These are phyloP conservation scores for Euphrasia confusa DNA, from an alignment of 257 asterid genomes.

Conservation along the genomic window DNA sequence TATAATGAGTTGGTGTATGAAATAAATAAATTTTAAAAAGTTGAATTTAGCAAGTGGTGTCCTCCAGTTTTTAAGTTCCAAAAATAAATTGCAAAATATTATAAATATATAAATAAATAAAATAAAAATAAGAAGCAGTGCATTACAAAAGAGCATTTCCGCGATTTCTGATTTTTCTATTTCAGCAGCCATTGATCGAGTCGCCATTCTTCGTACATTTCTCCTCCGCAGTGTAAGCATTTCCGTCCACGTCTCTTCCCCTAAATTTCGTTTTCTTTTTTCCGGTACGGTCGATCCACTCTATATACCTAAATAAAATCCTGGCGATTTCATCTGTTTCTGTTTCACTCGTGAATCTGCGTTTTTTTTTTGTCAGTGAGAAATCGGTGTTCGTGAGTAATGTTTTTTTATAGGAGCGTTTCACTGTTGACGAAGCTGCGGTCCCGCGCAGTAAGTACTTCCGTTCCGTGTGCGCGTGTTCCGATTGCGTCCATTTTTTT, in stretches of 20 bases:
- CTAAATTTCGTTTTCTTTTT: not conserved
- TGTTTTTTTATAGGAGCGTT: conserved; percentile 36
- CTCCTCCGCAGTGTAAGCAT: conserved; percentile 26
- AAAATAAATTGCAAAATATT: no score
- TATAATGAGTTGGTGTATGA: no score
- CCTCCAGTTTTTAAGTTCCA: no score
- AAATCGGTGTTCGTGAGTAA: conserved; percentile 18
- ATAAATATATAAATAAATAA: no score
- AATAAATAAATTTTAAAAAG: no score
- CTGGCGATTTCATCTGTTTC: not conserved
- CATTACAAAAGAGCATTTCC: no score
- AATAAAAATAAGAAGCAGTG: no score
- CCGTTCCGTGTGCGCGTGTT: not conserved
- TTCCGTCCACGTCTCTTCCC: conserved; percentile 17
- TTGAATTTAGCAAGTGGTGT: no score
- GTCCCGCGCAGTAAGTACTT: conserved; percentile 34
- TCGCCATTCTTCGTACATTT: not conserved
- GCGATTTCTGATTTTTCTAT: no score
- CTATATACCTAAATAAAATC: not conserved
- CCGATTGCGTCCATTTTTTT: not conserved
- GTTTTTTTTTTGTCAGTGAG: conserved; percentile 18
- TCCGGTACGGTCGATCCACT: conserved; percentile 21
- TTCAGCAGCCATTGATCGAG: no score
- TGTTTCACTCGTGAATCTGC: not conserved
- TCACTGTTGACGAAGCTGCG: conserved; percentile 42